These are phyloP conservation scores for Begonia peltatifolia DNA, from an alignment of 306 rosid genomes.

Conservation along the genomic window DNA sequence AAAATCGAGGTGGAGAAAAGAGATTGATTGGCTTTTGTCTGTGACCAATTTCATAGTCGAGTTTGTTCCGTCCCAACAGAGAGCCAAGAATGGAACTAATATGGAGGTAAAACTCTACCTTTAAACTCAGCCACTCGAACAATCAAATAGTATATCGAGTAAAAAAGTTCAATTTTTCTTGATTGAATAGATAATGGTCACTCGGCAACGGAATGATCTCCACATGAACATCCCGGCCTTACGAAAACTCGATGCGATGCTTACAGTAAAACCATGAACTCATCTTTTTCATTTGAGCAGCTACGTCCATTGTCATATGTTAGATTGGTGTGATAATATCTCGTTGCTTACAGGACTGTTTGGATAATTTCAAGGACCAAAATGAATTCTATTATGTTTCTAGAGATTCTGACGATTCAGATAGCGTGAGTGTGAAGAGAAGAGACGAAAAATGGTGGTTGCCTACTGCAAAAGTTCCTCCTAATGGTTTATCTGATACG, in stretches of 20 bases:
- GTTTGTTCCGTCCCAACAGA: slow-evolving; percentile 83
- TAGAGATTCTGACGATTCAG: slow-evolving; percentile 44
- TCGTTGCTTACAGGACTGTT: slow-evolving; percentile 45
- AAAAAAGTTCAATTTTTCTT: slow-evolving; percentile 6
- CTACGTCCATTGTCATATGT: neutral
- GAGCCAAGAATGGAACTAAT: slow-evolving; percentile 51
- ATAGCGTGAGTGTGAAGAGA: slow-evolving; percentile 30
- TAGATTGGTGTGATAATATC: slow-evolving; percentile 4
- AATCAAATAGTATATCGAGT: neutral
- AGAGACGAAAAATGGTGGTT: slow-evolving; percentile 96
- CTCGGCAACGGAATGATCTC: slow-evolving; percentile 83
- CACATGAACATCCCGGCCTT: slow-evolving; percentile 95
- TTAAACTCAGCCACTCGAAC: no score
- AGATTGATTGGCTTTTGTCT: slow-evolving; percentile 74
- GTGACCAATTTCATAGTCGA: slow-evolving; percentile 78
- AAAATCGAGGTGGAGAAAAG: slow-evolving; percentile 80
- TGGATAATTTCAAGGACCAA: slow-evolving; percentile 66
- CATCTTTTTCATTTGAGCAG: neutral
- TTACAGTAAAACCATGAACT: slow-evolving; percentile 40
- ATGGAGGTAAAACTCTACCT: slow-evolving; percentile 58
- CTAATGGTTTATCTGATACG: slow-evolving; percentile 59
- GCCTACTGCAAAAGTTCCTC: slow-evolving; percentile 75
- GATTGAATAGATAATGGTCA: slow-evolving; percentile 70
- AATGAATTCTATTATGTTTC: slow-evolving; percentile 65
- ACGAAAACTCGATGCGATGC: slow-evolving; percentile 84